Base-by-base conservation (phyloP, 148 eudicot genomes). In the Euryodendron excelsum region DNA sequence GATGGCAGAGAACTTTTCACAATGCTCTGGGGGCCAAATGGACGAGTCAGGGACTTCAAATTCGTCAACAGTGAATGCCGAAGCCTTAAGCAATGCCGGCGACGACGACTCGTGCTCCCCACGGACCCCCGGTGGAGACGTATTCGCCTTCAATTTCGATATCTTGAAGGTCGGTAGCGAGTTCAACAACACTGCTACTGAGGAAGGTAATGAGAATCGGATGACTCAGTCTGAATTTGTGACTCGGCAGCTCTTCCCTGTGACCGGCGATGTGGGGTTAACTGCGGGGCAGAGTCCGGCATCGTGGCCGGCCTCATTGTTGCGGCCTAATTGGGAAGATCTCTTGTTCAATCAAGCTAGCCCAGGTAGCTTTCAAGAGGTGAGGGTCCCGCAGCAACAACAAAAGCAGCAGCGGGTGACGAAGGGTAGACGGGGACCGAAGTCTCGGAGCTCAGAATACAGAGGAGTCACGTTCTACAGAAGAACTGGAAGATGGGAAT, bases 401-500 rank as follows among this genome's bases (percentile, higher is more conserved):
- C 87, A 73, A 50, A 79, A 45, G 50, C 65, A 47, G 55, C 82
- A 37, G 77, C 80, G 28, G 80, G 85, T 68, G 72, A 89, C 80
- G 88, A 91, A 87, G 88, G 89, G 92, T 69, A 84, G 94, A 58
- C 73, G 94, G 71, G 94, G 94, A 10, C 94, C 94, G 73, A 84
- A 88, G 89, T 89, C 92, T 0, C 72, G 90, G 63, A 91, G 94
- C 79, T 91, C 94, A 4, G 89, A 91, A 74, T 91, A 88, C 75
- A 82, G 94, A 58, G 94, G 94, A 30, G 94, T 91, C 25, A 91
- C 94, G 31, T 91, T 85, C 75, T 91, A 91, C 58, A 71, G 91
- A 55, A 87, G 94, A 45, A 90, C 94, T 73, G 94, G 94, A 55
- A 76, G 94, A 84, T 90, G 92, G 94, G 94, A 91, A 81, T 91